Evolutionary conservation across 2,329 filamentous ascomycete species (phyloP).

Genomic region (Grosmannia serpens): DNA sequence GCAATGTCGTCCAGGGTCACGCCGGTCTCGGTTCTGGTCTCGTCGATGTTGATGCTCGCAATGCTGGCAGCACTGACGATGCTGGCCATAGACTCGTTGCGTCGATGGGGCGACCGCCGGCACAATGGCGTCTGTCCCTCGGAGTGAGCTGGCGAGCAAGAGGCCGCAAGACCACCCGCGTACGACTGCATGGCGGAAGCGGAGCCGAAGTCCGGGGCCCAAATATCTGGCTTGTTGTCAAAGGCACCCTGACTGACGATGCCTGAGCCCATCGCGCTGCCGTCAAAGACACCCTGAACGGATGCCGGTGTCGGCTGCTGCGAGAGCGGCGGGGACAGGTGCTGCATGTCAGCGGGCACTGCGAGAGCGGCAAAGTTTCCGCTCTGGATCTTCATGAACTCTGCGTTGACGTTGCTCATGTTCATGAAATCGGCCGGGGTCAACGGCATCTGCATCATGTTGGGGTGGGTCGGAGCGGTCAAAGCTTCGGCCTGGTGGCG

Average conservation of each 20-base stretch:
- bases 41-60: constrained; percentile 51
- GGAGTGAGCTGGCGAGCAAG: constrained; percentile 3
- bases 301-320: constrained; percentile 42
- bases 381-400: constrained; percentile 23
- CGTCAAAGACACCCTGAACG: constrained; percentile 26
- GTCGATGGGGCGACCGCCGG: constrained; percentile 32
- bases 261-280: constrained; percentile 22
- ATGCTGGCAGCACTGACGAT: constrained; percentile 48
- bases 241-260: constrained; percentile 21
- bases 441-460: constrained; percentile 38
- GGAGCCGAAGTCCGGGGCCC: constrained; percentile 16
- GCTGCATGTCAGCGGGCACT: constrained; percentile 21
- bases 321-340: constrained; percentile 35
- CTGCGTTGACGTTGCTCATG: constrained; percentile 21
- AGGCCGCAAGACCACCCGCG: background rate
- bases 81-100: constrained; percentile 49
- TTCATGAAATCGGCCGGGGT: constrained; percentile 46
- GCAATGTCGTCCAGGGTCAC: constrained; percentile 78
- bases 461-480: constrained; percentile 45
- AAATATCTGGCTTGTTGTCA: constrained; percentile 30
- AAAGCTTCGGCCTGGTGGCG: constrained; percentile 40
- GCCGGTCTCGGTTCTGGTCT: constrained; percentile 64
- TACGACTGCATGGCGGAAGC: constrained; percentile 11
- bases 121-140: constrained; percentile 16
- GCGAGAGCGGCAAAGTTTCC: constrained; percentile 21